Base-by-base conservation (phyloP, 1,284 basidiomycete species). In the Tylopilus sp. region DNA sequence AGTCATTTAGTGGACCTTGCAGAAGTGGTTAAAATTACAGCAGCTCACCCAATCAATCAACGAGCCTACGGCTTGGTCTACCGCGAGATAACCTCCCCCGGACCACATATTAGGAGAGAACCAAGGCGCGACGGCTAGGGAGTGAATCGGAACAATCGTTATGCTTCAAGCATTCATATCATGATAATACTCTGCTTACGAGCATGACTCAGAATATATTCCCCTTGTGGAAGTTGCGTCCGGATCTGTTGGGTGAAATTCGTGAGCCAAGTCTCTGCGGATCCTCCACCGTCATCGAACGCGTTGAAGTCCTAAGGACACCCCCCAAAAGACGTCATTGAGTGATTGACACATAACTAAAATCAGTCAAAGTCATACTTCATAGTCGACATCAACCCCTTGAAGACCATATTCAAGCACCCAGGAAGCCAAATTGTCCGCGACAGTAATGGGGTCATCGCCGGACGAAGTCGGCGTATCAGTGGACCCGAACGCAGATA, bases 361-460 rank as follows among this genome's bases (percentile, higher is more conserved):
- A 67, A 22, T 13, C 2, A 55, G 29, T 24, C 1, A 26, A 24
- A 52, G 3, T 12, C 53, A 36, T 54, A 81, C 85, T 70, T 87
- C 87, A 62, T 86, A 87, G 72, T 89, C 87, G 53, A 89, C 78
- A 59, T 89, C 88, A 41, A 88, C 78, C 47, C 88, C 88, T 63
- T 88, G 87, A 24, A 89, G 72, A 49, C 80, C 79, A 71, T 83
- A 86, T 60, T 84, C 59, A 65, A 80, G 81, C 51, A 86, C 83
- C 81, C 81, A 87, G 0, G 79, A 76, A 9, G 86, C 84, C 71
- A 87, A 76, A 8, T 78, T 80, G 66, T 86, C 79, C 0, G 86
- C 86, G 8, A 80, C 76, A 1, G 68, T 71, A 10, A 77, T 67
- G 2, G 84, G 73, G 63, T 87, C 76, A 6, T 76, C 73, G 26